Conservation (phyloP, 352 stramenopile species). For the Aphanomyces euteiches region DNA sequence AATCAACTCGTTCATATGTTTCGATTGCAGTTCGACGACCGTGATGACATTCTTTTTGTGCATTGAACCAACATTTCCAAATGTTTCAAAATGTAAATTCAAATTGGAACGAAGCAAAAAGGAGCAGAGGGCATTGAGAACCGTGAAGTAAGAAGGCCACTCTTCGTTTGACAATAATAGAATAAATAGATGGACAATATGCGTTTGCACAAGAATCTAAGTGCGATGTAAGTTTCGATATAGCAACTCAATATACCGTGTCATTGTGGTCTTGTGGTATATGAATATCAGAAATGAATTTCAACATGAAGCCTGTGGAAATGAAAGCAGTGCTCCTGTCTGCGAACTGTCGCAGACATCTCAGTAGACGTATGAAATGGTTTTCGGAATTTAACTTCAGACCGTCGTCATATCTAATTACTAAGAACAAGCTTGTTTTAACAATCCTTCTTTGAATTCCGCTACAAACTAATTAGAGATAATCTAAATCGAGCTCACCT, state of each 20-base stretch:
- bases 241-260: not conserved
- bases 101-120: not conserved
- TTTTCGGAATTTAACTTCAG: not conserved
- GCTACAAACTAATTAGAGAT: not conserved
- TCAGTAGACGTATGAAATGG: not conserved
- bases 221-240: not conserved
- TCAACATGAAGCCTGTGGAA: not conserved
- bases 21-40: too few relatives aligned
- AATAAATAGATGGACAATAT: slow-evolving; percentile 1
- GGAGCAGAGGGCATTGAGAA: slow-evolving; percentile 21
- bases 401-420: not conserved
- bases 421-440: not conserved
- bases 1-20: too few relatives aligned
- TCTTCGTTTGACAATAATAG: not conserved
- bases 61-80: too few relatives aligned
- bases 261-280: not conserved
- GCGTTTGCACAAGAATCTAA: not conserved
- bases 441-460: not conserved
- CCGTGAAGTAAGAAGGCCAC: not conserved
- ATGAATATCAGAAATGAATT: not conserved
- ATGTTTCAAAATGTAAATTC: too few relatives aligned
- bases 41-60: too few relatives aligned
- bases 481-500: not conserved
- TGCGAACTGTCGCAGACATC: not conserved
- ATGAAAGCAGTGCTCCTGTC: not conserved